phyloP scores from a whole-genome alignment of 2,329 filamentous ascomycete genomes.

The Colletotrichum lini region DNA sequence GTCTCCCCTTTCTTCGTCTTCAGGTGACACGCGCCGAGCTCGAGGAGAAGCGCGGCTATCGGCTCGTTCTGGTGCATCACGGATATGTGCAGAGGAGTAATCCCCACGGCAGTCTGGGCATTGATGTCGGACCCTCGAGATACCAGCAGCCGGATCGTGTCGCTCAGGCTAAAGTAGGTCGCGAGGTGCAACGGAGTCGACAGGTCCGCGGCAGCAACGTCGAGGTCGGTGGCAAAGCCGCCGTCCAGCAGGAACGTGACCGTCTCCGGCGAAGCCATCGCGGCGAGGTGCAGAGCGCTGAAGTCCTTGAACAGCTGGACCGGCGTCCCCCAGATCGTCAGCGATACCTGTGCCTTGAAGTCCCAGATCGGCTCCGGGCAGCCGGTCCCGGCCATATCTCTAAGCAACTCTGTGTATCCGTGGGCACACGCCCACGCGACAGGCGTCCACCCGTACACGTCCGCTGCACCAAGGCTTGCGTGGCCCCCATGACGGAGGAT shows the following conservation, averaged over 20 bases:
- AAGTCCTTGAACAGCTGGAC: not conserved
- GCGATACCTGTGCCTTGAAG: not conserved
- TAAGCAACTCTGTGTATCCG: not conserved
- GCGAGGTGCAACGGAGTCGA: constrained; percentile 14
- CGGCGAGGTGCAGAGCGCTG: constrained; percentile 5
- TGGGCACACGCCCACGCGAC: constrained; percentile 16
- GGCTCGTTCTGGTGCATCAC: not conserved
- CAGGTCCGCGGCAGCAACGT: not conserved
- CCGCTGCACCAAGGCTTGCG: not conserved
- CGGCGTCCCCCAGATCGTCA: not conserved
- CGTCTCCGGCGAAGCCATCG: constrained; percentile 12
- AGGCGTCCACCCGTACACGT: constrained; percentile 20
- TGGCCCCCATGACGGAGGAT: not conserved
- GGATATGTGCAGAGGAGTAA: constrained; percentile 6
- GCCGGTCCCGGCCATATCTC: not conserved
- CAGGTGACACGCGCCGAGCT: constrained; percentile 11
- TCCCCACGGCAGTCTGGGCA: not conserved
- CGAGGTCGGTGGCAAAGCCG: not conserved
- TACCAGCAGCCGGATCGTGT: constrained; percentile 7
- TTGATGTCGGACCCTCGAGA: constrained; percentile 16
- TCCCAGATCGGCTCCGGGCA: constrained; percentile 3
- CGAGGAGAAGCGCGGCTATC: not conserved
- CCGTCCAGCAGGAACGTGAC: constrained; percentile 1
- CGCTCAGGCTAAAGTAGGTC: not conserved
- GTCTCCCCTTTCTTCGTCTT: not conserved